Conservation (phyloP, 2,329 filamentous ascomycete genomes). For the Huntiella omanensis region DNA sequence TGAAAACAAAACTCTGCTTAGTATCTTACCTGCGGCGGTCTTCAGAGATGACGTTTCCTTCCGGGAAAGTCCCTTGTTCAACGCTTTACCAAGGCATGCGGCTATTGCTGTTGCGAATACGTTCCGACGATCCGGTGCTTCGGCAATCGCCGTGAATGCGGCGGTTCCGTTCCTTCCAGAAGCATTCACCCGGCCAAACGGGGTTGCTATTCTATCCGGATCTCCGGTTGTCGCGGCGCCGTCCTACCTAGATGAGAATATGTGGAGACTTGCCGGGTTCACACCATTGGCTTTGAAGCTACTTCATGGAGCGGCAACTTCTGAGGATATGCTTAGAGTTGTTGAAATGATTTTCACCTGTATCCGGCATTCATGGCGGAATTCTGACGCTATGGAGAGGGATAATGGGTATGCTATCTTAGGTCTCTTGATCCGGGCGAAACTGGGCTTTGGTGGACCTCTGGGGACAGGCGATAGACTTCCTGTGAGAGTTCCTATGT, state of each 20-base stretch:
- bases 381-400: conserved; percentile 94
- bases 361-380: conserved; percentile 83
- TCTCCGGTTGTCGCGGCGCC: conserved; percentile 66
- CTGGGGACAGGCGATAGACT: not conserved
- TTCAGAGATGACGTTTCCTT: conserved; percentile 67
- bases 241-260: conserved; percentile 72
- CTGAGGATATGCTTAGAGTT: conserved; percentile 53
- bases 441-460: conserved; percentile 34
- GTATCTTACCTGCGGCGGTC: conserved; percentile 61
- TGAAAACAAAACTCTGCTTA: conserved; percentile 65
- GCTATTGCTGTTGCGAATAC: conserved; percentile 48
- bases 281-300: conserved; percentile 70
- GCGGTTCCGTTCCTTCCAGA: conserved; percentile 77
- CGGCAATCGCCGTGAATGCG: conserved; percentile 65
- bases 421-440: conserved; percentile 64
- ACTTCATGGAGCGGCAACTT: conserved; percentile 54
- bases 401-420: conserved; percentile 87
- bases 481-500: conserved; percentile 21
- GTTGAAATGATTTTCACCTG: conserved; percentile 72
- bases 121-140: conserved; percentile 51
- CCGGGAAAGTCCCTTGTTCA: conserved; percentile 57
- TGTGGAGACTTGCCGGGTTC: conserved; percentile 87
- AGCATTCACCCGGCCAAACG: conserved; percentile 62
- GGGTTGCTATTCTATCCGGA: conserved; percentile 65
- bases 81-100: conserved; percentile 55